Evolutionary conservation across 345 rosid genomes (phyloP).

Genomic region (Populus ilicifolia): DNA sequence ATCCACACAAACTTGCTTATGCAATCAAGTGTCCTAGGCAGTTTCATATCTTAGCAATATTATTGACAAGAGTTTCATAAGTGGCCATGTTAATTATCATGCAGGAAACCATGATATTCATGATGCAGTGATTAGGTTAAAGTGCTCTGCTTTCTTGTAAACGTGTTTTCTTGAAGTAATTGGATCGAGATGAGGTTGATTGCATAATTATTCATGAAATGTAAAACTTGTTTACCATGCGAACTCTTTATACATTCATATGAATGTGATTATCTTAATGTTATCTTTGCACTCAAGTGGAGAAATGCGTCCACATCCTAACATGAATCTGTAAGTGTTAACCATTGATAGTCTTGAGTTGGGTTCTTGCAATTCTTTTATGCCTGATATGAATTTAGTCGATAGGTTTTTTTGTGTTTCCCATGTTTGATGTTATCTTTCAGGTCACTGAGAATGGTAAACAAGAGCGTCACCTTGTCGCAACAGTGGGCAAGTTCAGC

Average conservation of each 20-base stretch:
- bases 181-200: not conserved
- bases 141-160: too few relatives aligned
- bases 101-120: not conserved
- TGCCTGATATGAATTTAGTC: not conserved
- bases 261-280: not conserved
- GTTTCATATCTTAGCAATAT: not conserved
- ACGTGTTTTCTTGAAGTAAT: not conserved
- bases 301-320: not conserved
- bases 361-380: not conserved
- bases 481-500: slow-evolving; percentile 92
- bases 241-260: not conserved
- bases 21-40: not conserved
- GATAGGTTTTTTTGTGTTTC: not conserved
- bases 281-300: not conserved
- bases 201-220: not conserved
- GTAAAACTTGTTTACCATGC: not conserved
- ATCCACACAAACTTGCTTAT: not conserved
- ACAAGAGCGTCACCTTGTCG: slow-evolving; percentile 87
- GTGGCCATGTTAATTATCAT: not conserved
- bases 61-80: not conserved
- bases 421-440: slow-evolving; percentile 6
- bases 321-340: not conserved
- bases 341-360: not conserved
- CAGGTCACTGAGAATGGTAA: slow-evolving; percentile 92
- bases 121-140: not conserved